Conservation (phyloP, 106 monocot genomes). For the Iris macrosiphon region DNA sequence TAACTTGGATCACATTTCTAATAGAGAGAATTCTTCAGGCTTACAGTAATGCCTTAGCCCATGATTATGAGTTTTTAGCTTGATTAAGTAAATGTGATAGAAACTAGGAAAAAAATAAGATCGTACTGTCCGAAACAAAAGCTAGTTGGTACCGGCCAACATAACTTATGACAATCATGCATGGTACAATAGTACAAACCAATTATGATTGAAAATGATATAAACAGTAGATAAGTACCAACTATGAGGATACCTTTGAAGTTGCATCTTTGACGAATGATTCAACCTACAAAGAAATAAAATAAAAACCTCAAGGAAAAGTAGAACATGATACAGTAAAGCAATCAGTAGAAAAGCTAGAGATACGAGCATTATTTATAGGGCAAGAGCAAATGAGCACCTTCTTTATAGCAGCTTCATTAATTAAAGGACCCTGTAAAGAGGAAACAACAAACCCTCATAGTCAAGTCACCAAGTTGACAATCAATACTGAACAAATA, state of each 20-base stretch:
- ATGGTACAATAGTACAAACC: no score
- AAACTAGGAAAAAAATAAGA: no score
- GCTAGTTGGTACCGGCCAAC: background rate
- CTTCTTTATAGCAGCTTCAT: conserved; percentile 92
- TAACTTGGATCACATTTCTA: no score
- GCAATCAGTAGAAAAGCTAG: background rate
- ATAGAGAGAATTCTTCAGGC: no score
- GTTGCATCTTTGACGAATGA: conserved; percentile 72
- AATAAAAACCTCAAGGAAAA: background rate
- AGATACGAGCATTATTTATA: background rate
- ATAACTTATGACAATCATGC: no score
- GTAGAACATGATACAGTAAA: conserved; percentile 2
- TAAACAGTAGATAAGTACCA: background rate
- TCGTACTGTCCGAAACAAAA: background rate
- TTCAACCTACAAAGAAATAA: conserved; percentile 62
- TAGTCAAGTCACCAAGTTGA: background rate
- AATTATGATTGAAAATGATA: background rate
- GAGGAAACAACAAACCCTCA: conserved; percentile 2
- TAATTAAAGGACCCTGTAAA: conserved; percentile 90
- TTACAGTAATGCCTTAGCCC: no score
- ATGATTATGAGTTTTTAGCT: no score
- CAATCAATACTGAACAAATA: background rate
- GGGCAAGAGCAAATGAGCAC: conserved; percentile 20
- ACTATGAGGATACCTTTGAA: conserved; percentile 51
- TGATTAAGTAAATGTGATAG: no score